A percentile compares a stretch with the other conserved stretches of the same genome.
phyloP scores from a whole-genome alignment of 2,329 filamentous ascomycete species.

The Sclerotinia subarctica region DNA sequence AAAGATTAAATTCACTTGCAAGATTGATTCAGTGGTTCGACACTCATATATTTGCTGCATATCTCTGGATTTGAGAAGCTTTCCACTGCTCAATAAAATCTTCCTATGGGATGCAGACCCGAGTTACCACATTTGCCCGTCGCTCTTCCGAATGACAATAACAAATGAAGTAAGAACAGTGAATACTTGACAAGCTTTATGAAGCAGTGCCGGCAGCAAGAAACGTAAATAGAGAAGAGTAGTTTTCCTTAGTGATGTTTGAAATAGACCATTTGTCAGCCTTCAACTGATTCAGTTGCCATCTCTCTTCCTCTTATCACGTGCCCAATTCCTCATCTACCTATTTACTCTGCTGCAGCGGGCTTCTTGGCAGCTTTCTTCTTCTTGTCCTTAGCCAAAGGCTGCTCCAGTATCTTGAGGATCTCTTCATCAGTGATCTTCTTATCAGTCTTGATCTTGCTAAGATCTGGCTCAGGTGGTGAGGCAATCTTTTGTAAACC shows the following conservation, averaged over 20 bases:
- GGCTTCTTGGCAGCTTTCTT: conserved; percentile 51
- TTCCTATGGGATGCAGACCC: conserved; percentile 14
- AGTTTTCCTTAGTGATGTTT: not conserved
- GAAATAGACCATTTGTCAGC: conserved; percentile 3
- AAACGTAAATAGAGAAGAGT: conserved; percentile 19
- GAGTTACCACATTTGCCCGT: conserved; percentile 5
- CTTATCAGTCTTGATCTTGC: conserved; percentile 90
- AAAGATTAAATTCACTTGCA: conserved; percentile 10
- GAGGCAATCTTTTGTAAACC: conserved; percentile 82
- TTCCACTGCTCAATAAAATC: conserved; percentile 24
- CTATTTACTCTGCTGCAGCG: conserved; percentile 33
- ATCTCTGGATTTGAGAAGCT: conserved; percentile 32
- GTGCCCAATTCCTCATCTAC: conserved; percentile 41
- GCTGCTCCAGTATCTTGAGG: conserved; percentile 88
- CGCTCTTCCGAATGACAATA: conserved; percentile 1
- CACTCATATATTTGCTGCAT: conserved; percentile 27
- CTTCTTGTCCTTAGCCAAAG: conserved; percentile 68
- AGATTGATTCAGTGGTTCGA: not conserved
- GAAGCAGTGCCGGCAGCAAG: conserved; percentile 27
- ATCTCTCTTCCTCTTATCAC: conserved; percentile 20
- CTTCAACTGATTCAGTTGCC: not conserved
- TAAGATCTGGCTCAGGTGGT: conserved; percentile 71
- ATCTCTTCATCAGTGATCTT: conserved; percentile 97
- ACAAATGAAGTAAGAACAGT: conserved; percentile 6
- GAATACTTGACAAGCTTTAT: conserved; percentile 16